A percentile compares a stretch with the other conserved stretches of the same genome.
Conservation (phyloP, 106 monocot genomes). For the Platanthera zijinensis region DNA sequence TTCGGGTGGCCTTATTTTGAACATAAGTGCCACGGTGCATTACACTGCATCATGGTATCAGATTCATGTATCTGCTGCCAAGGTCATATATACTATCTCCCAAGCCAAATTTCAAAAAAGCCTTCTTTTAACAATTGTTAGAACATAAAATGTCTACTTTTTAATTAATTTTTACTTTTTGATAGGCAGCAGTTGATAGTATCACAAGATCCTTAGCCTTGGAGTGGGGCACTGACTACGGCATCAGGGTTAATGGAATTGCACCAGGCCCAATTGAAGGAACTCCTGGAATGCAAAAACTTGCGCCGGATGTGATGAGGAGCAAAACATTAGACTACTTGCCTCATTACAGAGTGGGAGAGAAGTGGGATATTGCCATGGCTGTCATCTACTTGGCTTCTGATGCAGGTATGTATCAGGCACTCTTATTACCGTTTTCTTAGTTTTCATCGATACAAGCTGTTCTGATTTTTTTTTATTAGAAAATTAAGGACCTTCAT, state of each 20-base stretch:
- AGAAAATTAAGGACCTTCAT: no score
- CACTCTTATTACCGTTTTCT: no score
- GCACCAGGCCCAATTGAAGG: slow-evolving; percentile 87
- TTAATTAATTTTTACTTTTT: slow-evolving; percentile 3
- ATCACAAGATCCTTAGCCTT: slow-evolving; percentile 88
- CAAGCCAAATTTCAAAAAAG: background rate
- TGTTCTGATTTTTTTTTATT: no score
- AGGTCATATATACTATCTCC: slow-evolving; percentile 29
- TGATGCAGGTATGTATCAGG: slow-evolving; percentile 53
- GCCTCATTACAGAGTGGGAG: slow-evolving; percentile 52
- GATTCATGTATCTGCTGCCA: slow-evolving; percentile 90
- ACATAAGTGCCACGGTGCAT: slow-evolving; percentile 92
- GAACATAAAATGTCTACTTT: background rate
- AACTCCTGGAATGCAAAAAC: slow-evolving; percentile 85
- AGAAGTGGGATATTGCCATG: slow-evolving; percentile 92
- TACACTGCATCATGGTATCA: slow-evolving; percentile 94
- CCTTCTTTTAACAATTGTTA: background rate
- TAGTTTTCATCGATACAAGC: no score
- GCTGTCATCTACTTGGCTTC: slow-evolving; percentile 83
- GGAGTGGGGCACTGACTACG: slow-evolving; percentile 95
- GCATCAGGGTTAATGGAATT: slow-evolving; percentile 91
- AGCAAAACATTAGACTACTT: slow-evolving; percentile 15
- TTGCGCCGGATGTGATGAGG: slow-evolving; percentile 60
- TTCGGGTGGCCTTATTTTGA: slow-evolving; percentile 71
- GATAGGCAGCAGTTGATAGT: slow-evolving; percentile 89